These are phyloP conservation scores for Nitzschia sp. DNA, from an alignment of 108 stramenopile species.

Conservation along the genomic window DNA sequence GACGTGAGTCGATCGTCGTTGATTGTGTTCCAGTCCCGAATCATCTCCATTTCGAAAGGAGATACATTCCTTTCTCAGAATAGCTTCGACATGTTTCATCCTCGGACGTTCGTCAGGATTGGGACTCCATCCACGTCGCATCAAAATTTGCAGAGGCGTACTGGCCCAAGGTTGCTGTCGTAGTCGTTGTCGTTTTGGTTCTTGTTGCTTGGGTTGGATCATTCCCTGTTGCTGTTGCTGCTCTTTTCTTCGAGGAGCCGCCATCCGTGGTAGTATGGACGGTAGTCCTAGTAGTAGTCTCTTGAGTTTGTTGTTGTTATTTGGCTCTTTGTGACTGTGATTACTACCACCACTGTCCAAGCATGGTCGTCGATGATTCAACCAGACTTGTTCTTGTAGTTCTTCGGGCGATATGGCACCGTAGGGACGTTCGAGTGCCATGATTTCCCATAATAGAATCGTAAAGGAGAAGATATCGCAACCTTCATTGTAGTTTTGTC, in stretches of 20 bases:
- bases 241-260: not conserved
- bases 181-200: not conserved
- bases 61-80: slow-evolving; percentile 17
- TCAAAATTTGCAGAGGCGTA: slow-evolving; percentile 4
- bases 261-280: not conserved
- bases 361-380: not conserved
- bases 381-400: slow-evolving; percentile 1
- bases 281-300: not conserved
- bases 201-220: not conserved
- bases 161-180: not conserved
- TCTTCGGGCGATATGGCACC: slow-evolving; percentile 2
- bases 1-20: slow-evolving; percentile 32
- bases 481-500: slow-evolving; percentile 50
- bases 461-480: slow-evolving; percentile 81
- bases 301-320: not conserved
- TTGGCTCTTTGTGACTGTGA: slow-evolving; percentile 2
- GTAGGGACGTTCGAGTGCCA: slow-evolving; percentile 53
- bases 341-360: not conserved
- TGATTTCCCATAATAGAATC: slow-evolving; percentile 69
- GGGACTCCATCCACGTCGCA: slow-evolving; percentile 16
- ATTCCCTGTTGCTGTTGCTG: slow-evolving; percentile 1
- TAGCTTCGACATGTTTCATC: not conserved
- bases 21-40: slow-evolving; percentile 17
- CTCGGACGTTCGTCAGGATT: slow-evolving; percentile 1
- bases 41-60: slow-evolving; percentile 10